Evolutionary conservation across 768 basidiomycete species (phyloP), one percentile per base, ranked within the genome.

Genomic region (Hypholoma sublateritium): DNA sequence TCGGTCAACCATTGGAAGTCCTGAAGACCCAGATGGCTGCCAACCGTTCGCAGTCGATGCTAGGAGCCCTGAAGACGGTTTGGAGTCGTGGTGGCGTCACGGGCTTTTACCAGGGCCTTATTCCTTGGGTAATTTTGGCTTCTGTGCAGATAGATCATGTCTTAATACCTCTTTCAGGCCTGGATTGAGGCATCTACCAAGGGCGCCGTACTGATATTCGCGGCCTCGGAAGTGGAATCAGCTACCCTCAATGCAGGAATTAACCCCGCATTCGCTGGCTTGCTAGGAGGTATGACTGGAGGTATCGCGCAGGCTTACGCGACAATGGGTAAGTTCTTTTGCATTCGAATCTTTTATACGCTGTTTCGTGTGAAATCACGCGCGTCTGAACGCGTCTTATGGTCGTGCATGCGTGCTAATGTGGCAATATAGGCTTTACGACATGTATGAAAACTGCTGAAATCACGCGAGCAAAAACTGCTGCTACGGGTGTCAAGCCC

Each of bases 151-250:
- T 93, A 93, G 94, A 42, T 13, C 5, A 41, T 5, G 17, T 41
- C 13, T 13, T 41, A 5, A 41, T 13, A 41, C 17, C 12, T 13
- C 39, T 9, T 41, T 6, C 60, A 97, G 95, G 97, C 97, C 36
- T 98, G 97, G 97, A 96, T 99, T 66, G 97, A 99, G 72, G 97
- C 97, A 9, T 97, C 95, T 4, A 98, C 97, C 0, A 99, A 99
- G 71, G 97, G 97, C 51, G 97, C 83, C 54, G 97, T 99, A 28
- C 83, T 99, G 19, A 80, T 99, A 59, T 98, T 99, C 77, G 87
- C 95, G 14, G 95, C 97, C 22, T 91, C 95, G 4, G 97, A 99
- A 72, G 89, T 98, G 34, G 95, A 98, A 72, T 82, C 85, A 16
- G 80, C 81, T 17, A 74, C 78, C 17, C 77, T 85, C 45, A 62